Conservation (phyloP, 805 yeast species). For the Danielia reshetovae region DNA sequence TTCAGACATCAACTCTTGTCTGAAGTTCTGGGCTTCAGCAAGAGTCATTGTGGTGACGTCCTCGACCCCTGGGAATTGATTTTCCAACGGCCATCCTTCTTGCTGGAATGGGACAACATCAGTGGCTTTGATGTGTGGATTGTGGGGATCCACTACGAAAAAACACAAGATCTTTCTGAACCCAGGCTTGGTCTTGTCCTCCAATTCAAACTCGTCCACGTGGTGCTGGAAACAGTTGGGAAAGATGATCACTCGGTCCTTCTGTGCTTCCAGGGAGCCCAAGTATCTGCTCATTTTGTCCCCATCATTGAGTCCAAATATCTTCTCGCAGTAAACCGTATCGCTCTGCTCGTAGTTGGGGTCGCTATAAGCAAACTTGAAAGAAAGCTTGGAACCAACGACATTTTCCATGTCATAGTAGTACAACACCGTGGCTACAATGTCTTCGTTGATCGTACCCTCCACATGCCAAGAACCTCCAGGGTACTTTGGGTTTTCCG, state of each 20-base stretch:
- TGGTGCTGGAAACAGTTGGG: conserved; percentile 39
- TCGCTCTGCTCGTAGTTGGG: conserved; percentile 37
- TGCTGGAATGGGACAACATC: conserved; percentile 38
- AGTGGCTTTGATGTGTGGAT: conserved; percentile 24
- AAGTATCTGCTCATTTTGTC: conserved; percentile 19
- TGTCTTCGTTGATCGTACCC: conserved; percentile 39
- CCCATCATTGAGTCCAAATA: conserved; percentile 30
- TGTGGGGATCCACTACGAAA: conserved; percentile 36
- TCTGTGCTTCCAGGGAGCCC: conserved; percentile 23
- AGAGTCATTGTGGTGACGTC: conserved; percentile 5
- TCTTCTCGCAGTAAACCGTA: conserved; percentile 15
- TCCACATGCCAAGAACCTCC: conserved; percentile 46
- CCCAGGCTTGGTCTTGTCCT: conserved; percentile 33
- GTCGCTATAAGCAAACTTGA: conserved; percentile 26
- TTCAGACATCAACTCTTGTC: conserved; percentile 32
- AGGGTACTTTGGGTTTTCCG: conserved; percentile 33
- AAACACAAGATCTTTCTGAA: conserved; percentile 38
- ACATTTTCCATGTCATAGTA: conserved; percentile 41
- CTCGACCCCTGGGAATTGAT: conserved; percentile 3
- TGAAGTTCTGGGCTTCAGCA: conserved; percentile 22
- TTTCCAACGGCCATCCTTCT: conserved; percentile 22
- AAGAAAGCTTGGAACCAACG: conserved; percentile 28
- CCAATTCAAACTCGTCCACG: conserved; percentile 35
- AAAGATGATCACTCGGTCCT: conserved; percentile 31
- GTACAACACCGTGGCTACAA: conserved; percentile 38